Evolutionary conservation across 2,329 filamentous ascomycete genomes (phyloP), one percentile per base, ranked within the genome.

Genomic region (Dichotomopilus funicola): DNA sequence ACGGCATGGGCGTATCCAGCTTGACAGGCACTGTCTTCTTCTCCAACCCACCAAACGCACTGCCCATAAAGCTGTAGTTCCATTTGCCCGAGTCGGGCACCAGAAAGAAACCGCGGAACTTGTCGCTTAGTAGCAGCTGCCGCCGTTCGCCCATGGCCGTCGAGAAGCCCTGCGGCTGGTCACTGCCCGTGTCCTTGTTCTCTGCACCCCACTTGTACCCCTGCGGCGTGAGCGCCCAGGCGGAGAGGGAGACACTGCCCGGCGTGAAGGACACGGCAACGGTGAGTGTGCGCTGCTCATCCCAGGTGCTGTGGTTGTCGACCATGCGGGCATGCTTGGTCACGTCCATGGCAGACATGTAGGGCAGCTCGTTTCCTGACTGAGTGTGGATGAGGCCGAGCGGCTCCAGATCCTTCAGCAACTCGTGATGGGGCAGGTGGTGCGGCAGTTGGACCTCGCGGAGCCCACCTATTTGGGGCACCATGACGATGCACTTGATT

Each of bases 41-140:
- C 75, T 96, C 91, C 61, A 96, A 80, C 42, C 85, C 85, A 11
- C 86, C 85, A 68, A 97, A 99, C 0, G 85, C 85, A 62, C 86
- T 90, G 54, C 94, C 94, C 85, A 97, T 90, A 78, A 99, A 99
- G 71, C 88, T 94, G 76, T 96, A 99, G 73, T 99, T 99, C 94
- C 94, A 99, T 59, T 87, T 80, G 60, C 85, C 86, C 53, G 87
- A 86, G 67, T 96, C 91, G 0, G 94, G 94, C 27, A 97, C 91
- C 54, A 99, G 76, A 83, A 99, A 99, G 77, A 91, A 97, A 34
- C 94, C 95, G 64, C 88, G 84, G 70, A 96, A 96, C 71, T 91
- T 89, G 65, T 96, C 92, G 62, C 89, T 95, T 52, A 99, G 81
- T 34, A 99, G 76, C 54, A 99, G 77, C 75, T 99, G 95, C 64